Conservation (phyloP, 2,329 filamentous ascomycete genomes). For the Alternaria viburni region DNA sequence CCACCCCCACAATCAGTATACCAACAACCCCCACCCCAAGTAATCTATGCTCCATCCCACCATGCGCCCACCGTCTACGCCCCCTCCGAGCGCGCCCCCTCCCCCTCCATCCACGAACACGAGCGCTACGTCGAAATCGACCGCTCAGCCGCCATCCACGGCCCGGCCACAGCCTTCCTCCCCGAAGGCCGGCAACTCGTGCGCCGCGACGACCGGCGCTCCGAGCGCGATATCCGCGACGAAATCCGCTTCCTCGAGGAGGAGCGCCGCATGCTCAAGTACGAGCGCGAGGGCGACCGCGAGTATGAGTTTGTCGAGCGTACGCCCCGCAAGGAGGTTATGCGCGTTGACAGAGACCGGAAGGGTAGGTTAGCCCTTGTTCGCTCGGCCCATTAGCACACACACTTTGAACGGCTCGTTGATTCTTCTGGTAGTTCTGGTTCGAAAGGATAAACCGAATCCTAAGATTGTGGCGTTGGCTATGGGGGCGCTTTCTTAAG, state of each 20-base stretch:
- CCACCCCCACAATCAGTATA: conserved; percentile 30
- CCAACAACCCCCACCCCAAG: conserved; percentile 27
- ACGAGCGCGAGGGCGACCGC: conserved; percentile 62
- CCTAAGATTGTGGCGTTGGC: conserved; percentile 50
- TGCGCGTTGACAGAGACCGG: conserved; percentile 84
- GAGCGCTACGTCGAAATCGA: conserved; percentile 51
- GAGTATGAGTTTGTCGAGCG: conserved; percentile 69
- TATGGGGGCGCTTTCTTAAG: conserved; percentile 13
- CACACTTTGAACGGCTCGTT: conserved; percentile 33
- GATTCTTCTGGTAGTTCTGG: conserved; percentile 44
- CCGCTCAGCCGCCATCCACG: conserved; percentile 55
- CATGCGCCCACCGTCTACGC: conserved; percentile 38
- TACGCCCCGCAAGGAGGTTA: conserved; percentile 58
- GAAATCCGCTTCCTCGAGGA: conserved; percentile 76
- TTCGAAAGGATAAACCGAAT: conserved; percentile 45
- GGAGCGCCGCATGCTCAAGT: conserved; percentile 64
- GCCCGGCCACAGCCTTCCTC: conserved; percentile 57
- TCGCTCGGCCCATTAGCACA: conserved; percentile 68
- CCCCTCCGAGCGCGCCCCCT: conserved; percentile 41
- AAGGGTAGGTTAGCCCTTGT: conserved; percentile 95
- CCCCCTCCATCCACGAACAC: conserved; percentile 42
- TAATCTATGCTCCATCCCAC: conserved; percentile 17
- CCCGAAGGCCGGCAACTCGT: conserved; percentile 47
- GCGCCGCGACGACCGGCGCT: conserved; percentile 34
- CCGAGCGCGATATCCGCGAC: conserved; percentile 70